Evolutionary conservation across 176 grass and related monocot species (phyloP), one percentile per base, ranked within the genome.

Genomic region (Themeda triandra): DNA sequence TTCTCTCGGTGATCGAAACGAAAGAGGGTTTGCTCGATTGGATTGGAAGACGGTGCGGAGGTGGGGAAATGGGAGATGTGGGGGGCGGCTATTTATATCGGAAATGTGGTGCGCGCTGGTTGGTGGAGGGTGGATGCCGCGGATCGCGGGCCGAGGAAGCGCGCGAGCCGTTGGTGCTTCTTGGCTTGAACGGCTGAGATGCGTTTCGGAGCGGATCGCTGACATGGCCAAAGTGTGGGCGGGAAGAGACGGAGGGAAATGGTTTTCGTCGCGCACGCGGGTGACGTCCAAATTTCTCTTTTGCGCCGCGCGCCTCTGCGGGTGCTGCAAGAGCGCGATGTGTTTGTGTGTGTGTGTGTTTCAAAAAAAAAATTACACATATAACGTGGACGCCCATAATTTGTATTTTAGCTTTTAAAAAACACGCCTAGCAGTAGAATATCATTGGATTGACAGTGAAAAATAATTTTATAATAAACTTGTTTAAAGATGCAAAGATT

Each of bases 101-200:
- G 19, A 18, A 17, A 17, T 0, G 44, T 6, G 15, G 21, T 28
- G 68, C 6, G 14, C 25, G 13, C 75, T 73, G 68, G 66, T 88
- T 88, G 81, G 76, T 66, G 44, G 42, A 84, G 27, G 2, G 24
- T 21, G 0, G 0, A 13, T 19, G 86, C 54, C n/a, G 9, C 25
- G 75, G 80, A 88, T 88, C 23, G 53, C 5, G 70, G 86, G 86
- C 48, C 65, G 65, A 63, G 73, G 64, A 24, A 1, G 31, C 1
- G 6, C 27, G 30, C 0, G 29, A 83, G 23, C 5, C 80, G 80
- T 78, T 78, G 17, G 2, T 2, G 13, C 0, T 14, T 6, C 21
- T 83, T 29, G 7, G 2, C 2, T 5, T 71, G 24, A 24, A 73
- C 32, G 66, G 56, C 3, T 13, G 1, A 8, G 66, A 83, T 88